Base-by-base conservation (phyloP, 2,329 filamentous ascomycete species). In the Stagonosporopsis vannaccii region DNA sequence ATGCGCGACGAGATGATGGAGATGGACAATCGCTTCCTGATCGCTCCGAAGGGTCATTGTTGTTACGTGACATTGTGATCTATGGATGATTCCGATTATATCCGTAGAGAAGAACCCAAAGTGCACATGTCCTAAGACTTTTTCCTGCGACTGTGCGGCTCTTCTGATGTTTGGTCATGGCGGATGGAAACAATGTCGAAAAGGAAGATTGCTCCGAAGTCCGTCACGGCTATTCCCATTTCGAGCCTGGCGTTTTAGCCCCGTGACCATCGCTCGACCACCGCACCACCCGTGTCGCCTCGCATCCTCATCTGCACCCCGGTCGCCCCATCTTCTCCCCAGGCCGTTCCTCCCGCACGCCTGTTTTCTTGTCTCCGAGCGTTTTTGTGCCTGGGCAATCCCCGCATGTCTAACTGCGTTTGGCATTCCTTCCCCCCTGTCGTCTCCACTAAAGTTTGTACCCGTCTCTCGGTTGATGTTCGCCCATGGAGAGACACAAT, bases 21-120 rank as follows among this genome's bases (percentile, higher is more conserved):
- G 64, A 60, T 77, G 69, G 71, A 73, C 23, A 74, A 77, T 17
- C 75, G 70, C 46, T 79, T 79, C 46, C 61, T 80, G 35, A 73
- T 79, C 64, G 66, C 71, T 2, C 78, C 77, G 0, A 72, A 75
- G 53, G 76, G 70, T 0, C 74, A 79, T 49, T 70, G 74, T n/a
- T 80, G 77, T 52, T 69, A 76, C 15, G 62, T 79, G 37, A 60
- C 58, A 1, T 28, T 73, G 46, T 28, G 15, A 45, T n/a, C n/a
- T n/a, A n/a, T n/a, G n/a, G n/a, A n/a, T 41, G 12, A n/a, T n/a
- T 20, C 19, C 32, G 40, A 20, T 28, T 25, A 6, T 44, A 22
- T 43, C 43, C 44, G 51, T 39, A 4, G n/a, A 15, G 13, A 54
- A 49, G 30, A 48, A 37, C 30, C 9, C 30, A 19, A 12, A 40